Conservation (phyloP, 352 stramenopile genomes). For the Phytopythium vexans region DNA sequence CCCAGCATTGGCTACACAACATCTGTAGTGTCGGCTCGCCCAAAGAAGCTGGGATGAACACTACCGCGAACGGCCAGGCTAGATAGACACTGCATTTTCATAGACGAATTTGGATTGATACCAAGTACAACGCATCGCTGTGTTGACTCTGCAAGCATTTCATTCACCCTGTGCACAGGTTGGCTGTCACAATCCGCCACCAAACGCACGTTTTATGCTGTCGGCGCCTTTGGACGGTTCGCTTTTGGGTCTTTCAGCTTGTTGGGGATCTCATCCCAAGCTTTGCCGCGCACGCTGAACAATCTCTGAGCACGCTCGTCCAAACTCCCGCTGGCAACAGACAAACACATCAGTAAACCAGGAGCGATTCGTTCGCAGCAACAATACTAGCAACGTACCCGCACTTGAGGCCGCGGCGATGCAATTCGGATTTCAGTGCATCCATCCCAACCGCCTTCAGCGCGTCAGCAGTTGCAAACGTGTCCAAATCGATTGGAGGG, state of each 20-base stretch:
- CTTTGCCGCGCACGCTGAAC: constrained; percentile 91
- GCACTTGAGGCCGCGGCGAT: constrained; percentile 94
- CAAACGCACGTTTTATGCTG: neutral
- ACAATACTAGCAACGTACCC: constrained; percentile 52
- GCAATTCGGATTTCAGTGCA: constrained; percentile 90
- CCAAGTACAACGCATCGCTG: too few species aligned
- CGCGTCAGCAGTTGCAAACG: constrained; percentile 53
- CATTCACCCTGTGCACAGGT: too few species aligned
- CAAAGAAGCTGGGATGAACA: constrained; percentile 36
- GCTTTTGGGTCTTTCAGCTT: constrained; percentile 71
- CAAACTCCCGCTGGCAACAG: constrained; percentile 76
- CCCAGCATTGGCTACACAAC: constrained; percentile 74
- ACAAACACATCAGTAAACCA: constrained; percentile 5
- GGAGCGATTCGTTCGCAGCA: neutral
- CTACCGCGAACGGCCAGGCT: too few species aligned
- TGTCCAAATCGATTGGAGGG: constrained; percentile 42
- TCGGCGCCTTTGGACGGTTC: constrained; percentile 12
- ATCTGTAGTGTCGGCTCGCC: constrained; percentile 56
- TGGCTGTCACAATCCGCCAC: too few species aligned
- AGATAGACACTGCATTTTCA: too few species aligned
- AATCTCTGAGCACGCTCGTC: constrained; percentile 89
- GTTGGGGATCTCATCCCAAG: constrained; percentile 86
- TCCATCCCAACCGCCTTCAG: constrained; percentile 90
- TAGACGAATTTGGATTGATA: too few species aligned
- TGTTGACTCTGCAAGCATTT: too few species aligned